Conservation (phyloP, 768 basidiomycete species). For the Lactifluus piperatus region DNA sequence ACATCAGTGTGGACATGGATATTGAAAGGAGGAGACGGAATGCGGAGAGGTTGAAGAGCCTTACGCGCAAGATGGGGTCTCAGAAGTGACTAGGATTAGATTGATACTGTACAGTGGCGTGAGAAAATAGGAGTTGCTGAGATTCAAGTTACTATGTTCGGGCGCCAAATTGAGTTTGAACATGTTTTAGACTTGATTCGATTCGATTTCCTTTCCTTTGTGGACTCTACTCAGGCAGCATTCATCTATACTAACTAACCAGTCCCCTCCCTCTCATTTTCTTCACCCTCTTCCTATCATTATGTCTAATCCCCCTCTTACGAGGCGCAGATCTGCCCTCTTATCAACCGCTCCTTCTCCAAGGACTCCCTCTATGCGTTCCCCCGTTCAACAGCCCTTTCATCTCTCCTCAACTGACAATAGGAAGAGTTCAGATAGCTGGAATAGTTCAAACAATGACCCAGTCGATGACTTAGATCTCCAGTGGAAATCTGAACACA, state of each 20-base stretch:
- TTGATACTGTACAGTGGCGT: neutral
- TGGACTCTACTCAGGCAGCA: neutral
- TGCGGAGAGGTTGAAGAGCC: slow-evolving; percentile 57
- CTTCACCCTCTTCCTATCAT: slow-evolving; percentile 53
- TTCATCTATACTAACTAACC: slow-evolving; percentile 13
- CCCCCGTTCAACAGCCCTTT: slow-evolving; percentile 45
- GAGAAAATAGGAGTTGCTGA: neutral
- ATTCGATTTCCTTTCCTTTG: no score
- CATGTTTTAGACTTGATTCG: neutral
- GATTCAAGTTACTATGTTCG: slow-evolving; percentile 12
- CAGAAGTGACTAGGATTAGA: slow-evolving; percentile 11
- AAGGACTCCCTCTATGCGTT: slow-evolving; percentile 51
- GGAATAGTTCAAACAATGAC: slow-evolving; percentile 71
- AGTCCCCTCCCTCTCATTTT: slow-evolving; percentile 22
- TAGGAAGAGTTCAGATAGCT: slow-evolving; percentile 73
- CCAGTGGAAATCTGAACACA: slow-evolving; percentile 71
- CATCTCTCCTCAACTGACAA: slow-evolving; percentile 39
- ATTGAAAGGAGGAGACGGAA: slow-evolving; percentile 66
- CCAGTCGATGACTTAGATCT: slow-evolving; percentile 53
- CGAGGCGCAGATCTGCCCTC: slow-evolving; percentile 41
- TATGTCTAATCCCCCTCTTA: slow-evolving; percentile 50
- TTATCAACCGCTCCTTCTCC: slow-evolving; percentile 38
- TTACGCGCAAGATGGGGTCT: slow-evolving; percentile 41
- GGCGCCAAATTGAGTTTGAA: slow-evolving; percentile 17
- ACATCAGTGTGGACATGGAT: slow-evolving; percentile 61